Percentiles rank a stretch among this genome's conserved stretches.
phyloP scores from a whole-genome alignment of 257 asterid species.

The Haberlea rhodopensis region DNA sequence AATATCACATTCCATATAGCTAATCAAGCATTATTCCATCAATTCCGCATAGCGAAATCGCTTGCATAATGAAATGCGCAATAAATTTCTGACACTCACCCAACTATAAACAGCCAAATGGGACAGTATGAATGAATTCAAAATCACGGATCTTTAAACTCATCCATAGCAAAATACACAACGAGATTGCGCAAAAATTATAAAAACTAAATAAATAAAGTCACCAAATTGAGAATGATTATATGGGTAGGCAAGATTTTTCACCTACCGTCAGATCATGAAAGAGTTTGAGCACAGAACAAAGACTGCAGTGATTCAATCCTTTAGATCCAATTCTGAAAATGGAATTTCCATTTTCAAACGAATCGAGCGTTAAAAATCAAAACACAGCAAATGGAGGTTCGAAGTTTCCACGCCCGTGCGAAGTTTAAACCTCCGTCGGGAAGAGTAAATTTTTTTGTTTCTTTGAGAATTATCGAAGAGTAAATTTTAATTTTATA shows the following conservation, averaged over 20 bases:
- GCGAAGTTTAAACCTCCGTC: background rate
- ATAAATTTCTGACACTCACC: too few species aligned
- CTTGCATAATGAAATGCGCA: background rate
- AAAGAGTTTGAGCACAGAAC: background rate
- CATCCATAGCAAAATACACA: too few species aligned
- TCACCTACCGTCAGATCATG: background rate
- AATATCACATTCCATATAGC: background rate
- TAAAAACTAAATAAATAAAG: too few species aligned
- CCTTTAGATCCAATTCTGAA: background rate
- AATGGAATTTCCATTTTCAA: too few species aligned
- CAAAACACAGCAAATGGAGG: background rate
- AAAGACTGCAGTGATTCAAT: background rate
- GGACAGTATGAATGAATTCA: background rate
- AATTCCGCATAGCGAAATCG: background rate
- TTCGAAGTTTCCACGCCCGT: too few species aligned
- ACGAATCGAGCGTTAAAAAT: background rate
- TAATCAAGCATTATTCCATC: background rate
- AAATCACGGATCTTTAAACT: background rate
- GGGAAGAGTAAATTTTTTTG: too few species aligned
- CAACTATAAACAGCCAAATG: background rate
- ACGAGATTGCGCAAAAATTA: background rate
- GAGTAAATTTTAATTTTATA: too few species aligned
- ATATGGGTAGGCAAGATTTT: background rate
- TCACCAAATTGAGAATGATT: too few species aligned
- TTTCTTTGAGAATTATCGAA: too few species aligned